Evolutionary conservation across 1,284 basidiomycete species (phyloP).

Genomic region (Sutorius eximius): DNA sequence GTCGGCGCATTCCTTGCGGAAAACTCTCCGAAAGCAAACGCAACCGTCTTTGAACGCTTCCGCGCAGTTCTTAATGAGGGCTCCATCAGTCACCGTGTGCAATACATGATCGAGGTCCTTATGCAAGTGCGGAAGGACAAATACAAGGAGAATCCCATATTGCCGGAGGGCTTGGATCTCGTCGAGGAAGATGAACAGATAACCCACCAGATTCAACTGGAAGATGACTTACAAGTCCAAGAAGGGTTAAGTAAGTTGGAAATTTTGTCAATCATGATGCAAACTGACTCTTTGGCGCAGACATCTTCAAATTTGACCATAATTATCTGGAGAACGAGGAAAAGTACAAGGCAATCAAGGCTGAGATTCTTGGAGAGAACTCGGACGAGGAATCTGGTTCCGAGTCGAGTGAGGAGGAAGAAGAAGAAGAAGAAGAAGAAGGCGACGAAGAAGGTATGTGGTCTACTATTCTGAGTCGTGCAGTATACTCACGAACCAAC

Average conservation of each 20-base stretch:
- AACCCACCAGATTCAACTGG: conserved; percentile 89
- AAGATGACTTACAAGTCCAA: conserved; percentile 91
- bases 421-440: conserved; percentile 58
- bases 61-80: conserved; percentile 96
- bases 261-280: background rate
- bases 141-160: conserved; percentile 96
- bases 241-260: conserved; percentile 83
- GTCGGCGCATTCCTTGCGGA: conserved; percentile 94
- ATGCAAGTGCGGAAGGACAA: conserved; percentile 98
- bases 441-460: conserved; percentile 55
- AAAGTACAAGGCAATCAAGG: conserved; percentile 89
- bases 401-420: conserved; percentile 63
- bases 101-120: conserved; percentile 99
- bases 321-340: conserved; percentile 91
- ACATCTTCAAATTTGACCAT: conserved; percentile 95
- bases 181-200: conserved; percentile 98
- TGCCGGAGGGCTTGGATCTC: conserved; percentile 92
- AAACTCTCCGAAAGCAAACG: conserved; percentile 92
- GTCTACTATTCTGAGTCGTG: background rate
- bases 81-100: conserved; percentile 91
- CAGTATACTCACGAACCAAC: conserved; percentile 12
- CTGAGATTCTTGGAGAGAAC: conserved; percentile 90
- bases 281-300: conserved; percentile 42
- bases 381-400: conserved; percentile 69
- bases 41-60: conserved; percentile 93